phyloP scores from a whole-genome alignment of 2,329 filamentous ascomycete species.

The Colletotrichum plurivorum region DNA sequence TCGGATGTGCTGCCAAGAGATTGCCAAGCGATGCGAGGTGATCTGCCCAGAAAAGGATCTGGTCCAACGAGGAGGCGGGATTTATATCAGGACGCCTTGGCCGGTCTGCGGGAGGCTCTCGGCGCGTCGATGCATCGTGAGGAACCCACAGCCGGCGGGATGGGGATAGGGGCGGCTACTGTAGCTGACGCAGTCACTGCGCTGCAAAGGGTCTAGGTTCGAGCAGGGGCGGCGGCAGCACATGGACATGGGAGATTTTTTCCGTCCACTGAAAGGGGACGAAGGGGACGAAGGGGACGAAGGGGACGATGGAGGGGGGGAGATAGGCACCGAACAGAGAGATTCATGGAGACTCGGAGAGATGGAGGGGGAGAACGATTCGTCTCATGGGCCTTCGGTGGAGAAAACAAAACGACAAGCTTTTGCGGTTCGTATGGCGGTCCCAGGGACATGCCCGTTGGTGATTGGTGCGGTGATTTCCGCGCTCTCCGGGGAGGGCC shows the following conservation, averaged over 20 bases:
- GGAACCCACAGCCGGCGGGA: constrained; percentile 27
- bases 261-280: constrained; percentile 33
- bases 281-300: constrained; percentile 1
- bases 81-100: constrained; percentile 27
- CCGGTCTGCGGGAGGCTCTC: neutral
- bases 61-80: constrained; percentile 23
- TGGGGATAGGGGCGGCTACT: constrained; percentile 8
- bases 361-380: constrained; percentile 8
- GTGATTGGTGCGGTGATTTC: constrained; percentile 20
- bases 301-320: neutral
- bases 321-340: neutral
- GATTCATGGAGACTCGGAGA: neutral
- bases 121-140: neutral
- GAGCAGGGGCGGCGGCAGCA: constrained; percentile 7
- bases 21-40: constrained; percentile 31
- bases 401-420: constrained; percentile 23
- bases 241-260: constrained; percentile 25
- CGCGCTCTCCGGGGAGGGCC: constrained; percentile 9
- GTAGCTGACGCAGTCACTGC: constrained; percentile 20
- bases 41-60: neutral
- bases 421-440: constrained; percentile 19
- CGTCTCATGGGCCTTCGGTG: constrained; percentile 1
- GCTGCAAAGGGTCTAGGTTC: constrained; percentile 18
- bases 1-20: constrained; percentile 21
- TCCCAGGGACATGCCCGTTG: constrained; percentile 24